Evolutionary conservation across 371 early-diverging fungal genomes (phyloP), one percentile per base, ranked within the genome.

Genomic region (Mucor racemosus): DNA sequence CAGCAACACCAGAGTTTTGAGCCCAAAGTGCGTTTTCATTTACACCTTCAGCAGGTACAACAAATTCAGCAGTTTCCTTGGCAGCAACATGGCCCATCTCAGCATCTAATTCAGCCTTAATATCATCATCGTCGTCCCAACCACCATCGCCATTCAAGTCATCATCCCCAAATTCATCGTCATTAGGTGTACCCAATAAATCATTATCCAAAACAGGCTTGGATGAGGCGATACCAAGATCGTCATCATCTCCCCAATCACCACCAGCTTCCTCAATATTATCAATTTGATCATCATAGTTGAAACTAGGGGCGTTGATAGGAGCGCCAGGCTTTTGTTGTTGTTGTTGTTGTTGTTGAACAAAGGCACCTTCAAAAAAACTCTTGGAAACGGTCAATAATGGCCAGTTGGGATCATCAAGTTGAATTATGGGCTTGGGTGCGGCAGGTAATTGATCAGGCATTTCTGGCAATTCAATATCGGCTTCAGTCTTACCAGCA

Each of bases 391-490:
- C 90, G 2, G 91, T 84, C 73, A 95, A 83, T 65, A 88, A 82
- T 7, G 97, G 96, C 97, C 96, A 96, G 82, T 95, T 93, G 44
- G 86, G 75, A 71, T 95, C 94, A 50, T 83, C 76, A 11, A 92
- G 83, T 38, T 85, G 76, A 58, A 84, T 72, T 9, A 91, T 76
- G 9, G 96, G 95, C 38, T 86, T 85, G 3, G 81, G 71, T n/a
- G 92, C 85, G 39, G 81, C 74, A 36, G 94, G 82, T 9, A 91
- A 76, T 33, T 58, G 48, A 6, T 77, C 72, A 39, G 79, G 77
- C 4, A 62, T 38, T 1, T 81, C 72, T 8, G 87, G 74, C 26
- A 86, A 72, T 10, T 89, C 81, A 14, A 94, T 85, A 7, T 88
- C 88, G 7, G 84, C 88, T 11, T 87, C 84, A 0, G 91, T 82